These are phyloP conservation scores for Boletus reticuloceps DNA, from an alignment of 768 basidiomycete species.

Conservation along the genomic window DNA sequence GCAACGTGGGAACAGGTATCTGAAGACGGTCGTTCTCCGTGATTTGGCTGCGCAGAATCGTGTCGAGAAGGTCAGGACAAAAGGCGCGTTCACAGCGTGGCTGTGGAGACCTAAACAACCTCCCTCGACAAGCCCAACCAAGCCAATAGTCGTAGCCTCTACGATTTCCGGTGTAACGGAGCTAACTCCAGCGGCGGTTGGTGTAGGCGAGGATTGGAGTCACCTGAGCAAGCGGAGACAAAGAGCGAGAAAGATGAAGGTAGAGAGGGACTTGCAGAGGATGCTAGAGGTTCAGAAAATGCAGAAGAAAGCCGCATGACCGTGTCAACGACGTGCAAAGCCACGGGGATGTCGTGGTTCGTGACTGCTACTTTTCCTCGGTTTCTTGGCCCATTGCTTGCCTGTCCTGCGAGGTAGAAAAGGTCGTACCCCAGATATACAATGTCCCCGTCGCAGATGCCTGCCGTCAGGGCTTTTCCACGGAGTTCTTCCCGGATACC, in stretches of 20 bases:
- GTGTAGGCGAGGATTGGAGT: constrained; percentile 43
- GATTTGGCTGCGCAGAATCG: constrained; percentile 41
- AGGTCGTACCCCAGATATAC: no score
- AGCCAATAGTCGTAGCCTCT: neutral
- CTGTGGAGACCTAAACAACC: constrained; percentile 34
- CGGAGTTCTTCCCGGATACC: no score
- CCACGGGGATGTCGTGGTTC: neutral
- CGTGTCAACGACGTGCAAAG: neutral
- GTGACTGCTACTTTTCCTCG: neutral
- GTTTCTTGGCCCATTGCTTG: no score
- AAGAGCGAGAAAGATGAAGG: constrained; percentile 43
- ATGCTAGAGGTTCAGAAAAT: constrained; percentile 35
- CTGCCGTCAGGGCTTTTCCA: no score
- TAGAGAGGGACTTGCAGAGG: constrained; percentile 41
- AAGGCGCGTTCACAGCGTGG: constrained; percentile 37
- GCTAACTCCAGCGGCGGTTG: constrained; percentile 27
- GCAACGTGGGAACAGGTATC: constrained; percentile 39
- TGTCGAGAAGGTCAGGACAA: constrained; percentile 41
- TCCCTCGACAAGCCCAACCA: neutral
- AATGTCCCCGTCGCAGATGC: no score
- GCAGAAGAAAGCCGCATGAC: constrained; percentile 3
- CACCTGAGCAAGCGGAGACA: constrained; percentile 58
- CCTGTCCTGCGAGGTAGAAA: no score
- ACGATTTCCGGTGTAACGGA: neutral
- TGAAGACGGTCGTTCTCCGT: constrained; percentile 53